phyloP scores from a whole-genome alignment of 768 basidiomycete genomes.

The Chalciporus piperatus region DNA sequence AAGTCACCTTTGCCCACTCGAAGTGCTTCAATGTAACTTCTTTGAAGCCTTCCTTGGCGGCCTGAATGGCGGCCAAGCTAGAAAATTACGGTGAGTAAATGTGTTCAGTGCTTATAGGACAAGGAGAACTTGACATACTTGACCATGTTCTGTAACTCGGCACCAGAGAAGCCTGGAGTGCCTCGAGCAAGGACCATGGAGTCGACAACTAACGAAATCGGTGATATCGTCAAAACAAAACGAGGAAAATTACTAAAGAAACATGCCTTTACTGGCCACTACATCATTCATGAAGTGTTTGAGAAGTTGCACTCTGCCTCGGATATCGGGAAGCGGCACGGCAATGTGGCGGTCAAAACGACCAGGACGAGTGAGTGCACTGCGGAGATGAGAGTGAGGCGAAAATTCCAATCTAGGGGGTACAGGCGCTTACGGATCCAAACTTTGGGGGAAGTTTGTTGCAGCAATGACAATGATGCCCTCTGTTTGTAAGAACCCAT shows the following conservation, averaged over 20 bases:
- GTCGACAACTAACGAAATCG: slow-evolving; percentile 60
- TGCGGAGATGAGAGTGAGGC: slow-evolving; percentile 32
- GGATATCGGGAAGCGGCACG: slow-evolving; percentile 92
- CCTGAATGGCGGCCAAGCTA: slow-evolving; percentile 91
- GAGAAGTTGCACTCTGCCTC: slow-evolving; percentile 91
- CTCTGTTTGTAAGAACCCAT: slow-evolving; percentile 91
- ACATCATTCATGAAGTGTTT: slow-evolving; percentile 88
- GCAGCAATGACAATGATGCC: slow-evolving; percentile 94
- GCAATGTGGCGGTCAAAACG: slow-evolving; percentile 93
- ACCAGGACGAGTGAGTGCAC: slow-evolving; percentile 93
- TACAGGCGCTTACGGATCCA: slow-evolving; percentile 69
- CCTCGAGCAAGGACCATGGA: slow-evolving; percentile 87
- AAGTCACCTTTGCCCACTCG: slow-evolving; percentile 93
- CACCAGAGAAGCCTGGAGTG: slow-evolving; percentile 95
- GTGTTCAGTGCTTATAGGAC: not conserved
- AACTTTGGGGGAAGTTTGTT: slow-evolving; percentile 95
- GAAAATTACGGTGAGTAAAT: not conserved
- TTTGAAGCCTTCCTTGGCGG: slow-evolving; percentile 76
- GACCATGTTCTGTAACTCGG: slow-evolving; percentile 95
- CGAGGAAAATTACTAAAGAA: not conserved
- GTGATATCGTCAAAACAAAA: not conserved
- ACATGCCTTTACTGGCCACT: slow-evolving; percentile 52
- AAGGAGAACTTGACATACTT: slow-evolving; percentile 55
- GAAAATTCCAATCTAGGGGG: not conserved
- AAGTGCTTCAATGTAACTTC: slow-evolving; percentile 80